Evolutionary conservation across 352 stramenopile genomes (phyloP).

Genomic region (Thalassiosira hispida): DNA sequence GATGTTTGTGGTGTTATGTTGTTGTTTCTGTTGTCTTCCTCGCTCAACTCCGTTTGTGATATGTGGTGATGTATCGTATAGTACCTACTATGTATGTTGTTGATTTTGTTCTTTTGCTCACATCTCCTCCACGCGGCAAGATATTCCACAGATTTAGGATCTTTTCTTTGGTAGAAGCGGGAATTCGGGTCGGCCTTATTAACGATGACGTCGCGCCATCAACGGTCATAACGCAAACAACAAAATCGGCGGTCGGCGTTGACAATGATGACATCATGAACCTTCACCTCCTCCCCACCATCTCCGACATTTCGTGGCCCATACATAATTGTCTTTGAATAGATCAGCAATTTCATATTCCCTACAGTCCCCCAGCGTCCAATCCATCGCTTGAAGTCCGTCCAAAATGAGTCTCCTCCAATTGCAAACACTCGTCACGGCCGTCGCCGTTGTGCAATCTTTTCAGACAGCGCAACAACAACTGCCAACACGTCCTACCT

Average conservation of each 20-base stretch:
- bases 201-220: background rate
- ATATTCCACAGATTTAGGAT: background rate
- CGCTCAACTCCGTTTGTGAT: no score
- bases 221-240: background rate
- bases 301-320: no score
- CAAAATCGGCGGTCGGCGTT: background rate
- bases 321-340: background rate
- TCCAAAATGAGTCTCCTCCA: slow-evolving; percentile 5
- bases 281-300: no score
- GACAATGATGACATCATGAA: no score
- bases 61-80: no score
- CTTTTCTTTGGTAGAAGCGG: background rate
- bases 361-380: no score
- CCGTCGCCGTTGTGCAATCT: slow-evolving; percentile 7
- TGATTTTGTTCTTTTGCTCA: no score
- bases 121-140: slow-evolving; percentile 7
- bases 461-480: slow-evolving; percentile 6
- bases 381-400: background rate
- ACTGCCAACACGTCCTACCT: slow-evolving; percentile 3
- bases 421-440: slow-evolving; percentile 15
- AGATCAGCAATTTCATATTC: background rate
- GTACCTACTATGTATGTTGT: background rate
- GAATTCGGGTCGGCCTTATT: background rate
- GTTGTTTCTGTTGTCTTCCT: no score
- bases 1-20: no score